phyloP scores from a whole-genome alignment of 2,329 filamentous ascomycete genomes.

The Cercospora berteroae region DNA sequence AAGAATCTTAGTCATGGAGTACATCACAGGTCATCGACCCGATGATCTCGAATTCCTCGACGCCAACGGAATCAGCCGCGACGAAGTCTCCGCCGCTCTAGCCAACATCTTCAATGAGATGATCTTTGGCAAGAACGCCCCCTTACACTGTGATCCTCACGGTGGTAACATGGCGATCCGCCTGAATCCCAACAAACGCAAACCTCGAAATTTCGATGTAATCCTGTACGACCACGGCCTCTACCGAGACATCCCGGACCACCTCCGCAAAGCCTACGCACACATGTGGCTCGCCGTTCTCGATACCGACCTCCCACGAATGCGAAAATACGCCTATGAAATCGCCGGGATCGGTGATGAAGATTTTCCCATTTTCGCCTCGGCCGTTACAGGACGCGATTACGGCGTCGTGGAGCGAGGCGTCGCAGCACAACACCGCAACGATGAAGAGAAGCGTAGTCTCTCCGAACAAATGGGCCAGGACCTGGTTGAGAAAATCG shows the following conservation, averaged over 20 bases:
- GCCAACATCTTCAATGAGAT: constrained; percentile 98
- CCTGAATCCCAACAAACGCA: constrained; percentile 62
- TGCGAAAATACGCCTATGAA: constrained; percentile 85
- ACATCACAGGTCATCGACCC: constrained; percentile 77
- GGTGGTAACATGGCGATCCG: constrained; percentile 94
- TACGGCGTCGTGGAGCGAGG: constrained; percentile 65
- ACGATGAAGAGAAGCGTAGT: constrained; percentile 75
- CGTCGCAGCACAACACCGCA: constrained; percentile 61
- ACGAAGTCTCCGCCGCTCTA: constrained; percentile 89
- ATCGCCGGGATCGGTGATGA: constrained; percentile 86
- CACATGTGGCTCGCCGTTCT: constrained; percentile 97
- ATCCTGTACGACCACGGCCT: constrained; percentile 96
- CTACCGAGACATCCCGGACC: constrained; percentile 83
- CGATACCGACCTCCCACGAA: constrained; percentile 77
- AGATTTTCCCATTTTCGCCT: constrained; percentile 92
- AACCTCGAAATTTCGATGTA: constrained; percentile 79
- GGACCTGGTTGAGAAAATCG: constrained; percentile 74
- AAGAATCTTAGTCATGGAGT: constrained; percentile 93
- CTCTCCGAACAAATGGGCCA: constrained; percentile 83
- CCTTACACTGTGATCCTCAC: constrained; percentile 94
- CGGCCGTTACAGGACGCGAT: constrained; percentile 92
- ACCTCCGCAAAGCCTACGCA: constrained; percentile 80
- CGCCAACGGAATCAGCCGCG: constrained; percentile 80
- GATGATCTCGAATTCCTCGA: constrained; percentile 90
- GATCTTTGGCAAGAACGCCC: constrained; percentile 89